Evolutionary conservation across 495 filamentous ascomycete species (phyloP), one percentile per base, ranked within the genome.

Genomic region (Aspergillus cristatus): DNA sequence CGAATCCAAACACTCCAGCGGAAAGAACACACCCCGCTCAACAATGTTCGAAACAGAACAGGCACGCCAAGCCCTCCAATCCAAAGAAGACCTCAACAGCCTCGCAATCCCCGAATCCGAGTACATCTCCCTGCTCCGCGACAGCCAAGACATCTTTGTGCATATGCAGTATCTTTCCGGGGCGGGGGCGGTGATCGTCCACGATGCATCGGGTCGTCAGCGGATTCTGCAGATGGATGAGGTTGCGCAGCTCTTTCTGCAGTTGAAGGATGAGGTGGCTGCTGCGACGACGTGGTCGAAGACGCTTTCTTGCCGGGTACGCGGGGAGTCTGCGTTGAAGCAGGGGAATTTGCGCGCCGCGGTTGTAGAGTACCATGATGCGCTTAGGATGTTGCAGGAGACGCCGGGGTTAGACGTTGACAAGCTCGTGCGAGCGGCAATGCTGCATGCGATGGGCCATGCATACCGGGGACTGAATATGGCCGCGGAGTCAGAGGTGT

Each of bases 171-270:
- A 52, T 24, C 29, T 53, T 6, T 38, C 50, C 1, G 20, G 20
- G 20, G 20, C 53, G 1, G 55, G 54, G 6, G 55, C 53, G 1
- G 44, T 39, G 1, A 34, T 56, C 7, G 48, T 59, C 16, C 50
- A 59, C 28, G 55, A 59, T 37, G 50, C 41, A 3, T 54, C 53
- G 12, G 55, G 55, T 0, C 50, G 55, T 25, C 50, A 53, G 30
- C 39, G 55, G 14, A 48, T 59, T 8, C 47, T 59, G 22, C 38
- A 47, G 18, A 52, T 56, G 28, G 53, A 56, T 8, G 53, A 59
- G 32, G 42, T 52, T n/a, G 55, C 50, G 7, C 44, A 43, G 18
- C 36, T 59, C 28, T 54, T 50, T 30, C 20, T 50, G 14, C 53
- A 50, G 12, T 24, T 56, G 38, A 52, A 43, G 28, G 46, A 56